A percentile compares a stretch with the other conserved stretches of the same genome.
Evolutionary conservation across 805 yeast genomes (phyloP).

Genomic region (Kodamaea leandrae): DNA sequence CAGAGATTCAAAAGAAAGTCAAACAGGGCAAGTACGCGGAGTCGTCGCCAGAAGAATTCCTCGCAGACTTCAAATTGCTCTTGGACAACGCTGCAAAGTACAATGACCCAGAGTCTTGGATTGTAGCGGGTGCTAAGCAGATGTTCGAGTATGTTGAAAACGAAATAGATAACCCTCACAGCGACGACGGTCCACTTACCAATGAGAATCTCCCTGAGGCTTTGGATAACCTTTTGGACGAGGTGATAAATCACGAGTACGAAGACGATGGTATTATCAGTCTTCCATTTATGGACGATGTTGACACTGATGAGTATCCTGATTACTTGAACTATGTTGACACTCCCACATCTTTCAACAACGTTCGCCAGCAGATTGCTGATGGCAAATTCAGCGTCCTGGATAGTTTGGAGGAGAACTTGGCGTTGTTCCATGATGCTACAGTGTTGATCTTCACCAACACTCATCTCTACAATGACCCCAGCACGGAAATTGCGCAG

Average conservation of each 20-base stretch:
- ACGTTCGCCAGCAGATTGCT: conserved; percentile 49
- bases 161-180: conserved; percentile 40
- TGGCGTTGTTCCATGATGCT: conserved; percentile 59
- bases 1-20: conserved; percentile 34
- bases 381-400: conserved; percentile 6
- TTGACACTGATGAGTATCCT: conserved; percentile 68
- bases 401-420: conserved; percentile 13
- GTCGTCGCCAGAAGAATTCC: conserved; percentile 39
- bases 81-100: conserved; percentile 39
- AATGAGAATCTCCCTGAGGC: conserved; percentile 20
- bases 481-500: conserved; percentile 64
- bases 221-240: conserved; percentile 31
- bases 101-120: conserved; percentile 46
- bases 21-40: conserved; percentile 40
- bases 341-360: conserved; percentile 69
- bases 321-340: conserved; percentile 74
- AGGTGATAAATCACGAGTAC: conserved; percentile 43
- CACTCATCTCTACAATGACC: conserved; percentile 76
- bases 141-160: conserved; percentile 57
- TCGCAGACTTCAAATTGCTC: conserved; percentile 35
- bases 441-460: conserved; percentile 67
- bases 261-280: conserved; percentile 53
- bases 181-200: conserved; percentile 11
- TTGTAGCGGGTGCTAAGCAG: conserved; percentile 62
- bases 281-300: conserved; percentile 74